Base-by-base conservation (phyloP, 306 rosid genomes). In the Mucuna pruriens region DNA sequence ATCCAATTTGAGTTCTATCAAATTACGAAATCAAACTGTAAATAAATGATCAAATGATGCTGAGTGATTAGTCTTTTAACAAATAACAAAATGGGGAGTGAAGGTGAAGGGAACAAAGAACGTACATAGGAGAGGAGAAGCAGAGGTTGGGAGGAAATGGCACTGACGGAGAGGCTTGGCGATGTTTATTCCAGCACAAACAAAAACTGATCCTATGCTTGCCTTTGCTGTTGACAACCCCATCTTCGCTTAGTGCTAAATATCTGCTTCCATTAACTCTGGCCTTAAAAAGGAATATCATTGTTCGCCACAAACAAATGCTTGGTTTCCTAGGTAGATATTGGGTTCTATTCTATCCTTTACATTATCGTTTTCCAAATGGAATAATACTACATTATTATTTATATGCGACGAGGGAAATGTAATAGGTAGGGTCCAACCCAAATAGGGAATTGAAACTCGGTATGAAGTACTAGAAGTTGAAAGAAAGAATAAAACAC, bases 61-160 rank as follows among this genome's bases (percentile, higher is more conserved):
- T 0, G n/a, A 5, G 64, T 11, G n/a, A 2, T 23, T 4, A 19
- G 60, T 51, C 1, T 54, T 55, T 57, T 31, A 29, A 62, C 5
- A 6, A 3, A 63, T 16, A 20, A 7, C 48, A 34, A 64, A 64
- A 9, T 34, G 31, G 62, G 33, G 45, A 11, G 55, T 9, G 10
- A 15, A 9, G 51, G 29, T 44, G 2, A 49, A 31, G 49, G 49
- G 77, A 23, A 22, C 0, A 33, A 61, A 79, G 70, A 84, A 80
- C 85, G 13, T 80, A 84, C 85, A 51, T 65, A 80, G 12, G 48
- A 49, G 70, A 68, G 86, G 60, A 39, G 75, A 69, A 31, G 76
- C 9, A 29, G 80, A 68, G 16, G 61, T 39, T 38, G 87, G 64
- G 62, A 76, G 75, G 70, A 67, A 80, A 61, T 20, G 64, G 55